Evolutionary conservation across 2,329 filamentous ascomycete species (phyloP).

Genomic region (Scytalidium sp.): DNA sequence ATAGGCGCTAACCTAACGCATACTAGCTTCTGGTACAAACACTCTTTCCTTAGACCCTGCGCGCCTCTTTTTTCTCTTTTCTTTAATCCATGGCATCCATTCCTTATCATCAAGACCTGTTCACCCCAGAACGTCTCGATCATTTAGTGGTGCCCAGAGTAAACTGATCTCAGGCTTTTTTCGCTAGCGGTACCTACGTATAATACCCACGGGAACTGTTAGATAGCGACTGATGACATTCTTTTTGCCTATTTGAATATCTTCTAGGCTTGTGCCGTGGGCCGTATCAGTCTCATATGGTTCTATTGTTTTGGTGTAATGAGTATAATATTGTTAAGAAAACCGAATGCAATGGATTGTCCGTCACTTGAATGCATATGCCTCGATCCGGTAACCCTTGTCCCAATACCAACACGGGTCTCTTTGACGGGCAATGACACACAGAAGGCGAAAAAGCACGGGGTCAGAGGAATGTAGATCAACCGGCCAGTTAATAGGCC

Average conservation of each 20-base stretch:
- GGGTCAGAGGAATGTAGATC: no score
- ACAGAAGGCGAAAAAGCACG: no score
- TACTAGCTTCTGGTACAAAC: conserved; percentile 28
- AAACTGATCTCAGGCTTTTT: conserved; percentile 78
- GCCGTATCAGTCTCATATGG: no score
- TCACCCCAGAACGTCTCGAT: conserved; percentile 74
- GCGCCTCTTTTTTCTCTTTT: conserved; percentile 30
- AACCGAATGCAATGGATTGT: no score
- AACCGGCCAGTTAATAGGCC: no score
- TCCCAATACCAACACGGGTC: no score
- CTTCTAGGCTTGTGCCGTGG: neutral
- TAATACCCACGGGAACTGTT: conserved; percentile 71
- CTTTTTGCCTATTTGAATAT: conserved; percentile 1
- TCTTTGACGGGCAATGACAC: no score
- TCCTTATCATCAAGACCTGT: conserved; percentile 94
- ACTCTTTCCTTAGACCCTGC: conserved; percentile 15
- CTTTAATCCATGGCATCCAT: conserved; percentile 63
- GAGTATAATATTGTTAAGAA: no score
- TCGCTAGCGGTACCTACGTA: conserved; percentile 93
- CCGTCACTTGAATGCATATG: no score
- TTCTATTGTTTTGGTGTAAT: no score
- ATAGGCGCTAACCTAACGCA: conserved; percentile 24
- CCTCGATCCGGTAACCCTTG: no score
- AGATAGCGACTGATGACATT: conserved; percentile 95
- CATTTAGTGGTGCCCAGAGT: conserved; percentile 90